These are phyloP conservation scores for Aspergillus carbonarius DNA, from an alignment of 2,329 filamentous ascomycete genomes.

Conservation along the genomic window DNA sequence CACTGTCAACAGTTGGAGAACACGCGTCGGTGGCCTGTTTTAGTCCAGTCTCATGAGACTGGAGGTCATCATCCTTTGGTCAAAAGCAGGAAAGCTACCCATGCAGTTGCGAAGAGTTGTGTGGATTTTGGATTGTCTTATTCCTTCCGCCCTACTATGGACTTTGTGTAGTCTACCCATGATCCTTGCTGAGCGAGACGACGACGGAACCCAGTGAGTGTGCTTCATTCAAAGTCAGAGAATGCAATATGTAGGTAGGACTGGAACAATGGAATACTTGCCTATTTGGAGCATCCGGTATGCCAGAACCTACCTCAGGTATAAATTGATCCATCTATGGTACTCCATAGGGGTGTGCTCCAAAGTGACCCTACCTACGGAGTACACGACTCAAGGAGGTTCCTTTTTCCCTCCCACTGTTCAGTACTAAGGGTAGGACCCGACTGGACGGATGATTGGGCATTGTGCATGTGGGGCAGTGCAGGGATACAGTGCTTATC, in stretches of 20 bases:
- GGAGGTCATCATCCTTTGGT: background rate
- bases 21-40: background rate
- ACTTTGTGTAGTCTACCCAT: background rate
- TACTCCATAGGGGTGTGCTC: too few species aligned
- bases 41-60: background rate
- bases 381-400: background rate
- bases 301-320: background rate
- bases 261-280: background rate
- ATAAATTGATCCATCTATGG: too few species aligned
- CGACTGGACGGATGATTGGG: conserved; percentile 20
- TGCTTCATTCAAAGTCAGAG: background rate
- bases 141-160: background rate
- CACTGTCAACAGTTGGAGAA: background rate
- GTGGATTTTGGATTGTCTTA: background rate
- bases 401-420: conserved; percentile 13
- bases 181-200: background rate
- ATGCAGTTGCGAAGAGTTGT: background rate
- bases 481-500: conserved; percentile 33
- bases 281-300: background rate
- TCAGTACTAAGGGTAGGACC: conserved; percentile 13
- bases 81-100: background rate
- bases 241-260: background rate
- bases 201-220: background rate
- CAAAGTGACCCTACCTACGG: background rate
- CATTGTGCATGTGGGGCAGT: conserved; percentile 23